These are phyloP conservation scores for Gloeopeniophorella convolvens DNA, from an alignment of 768 basidiomycete genomes.

Conservation along the genomic window DNA sequence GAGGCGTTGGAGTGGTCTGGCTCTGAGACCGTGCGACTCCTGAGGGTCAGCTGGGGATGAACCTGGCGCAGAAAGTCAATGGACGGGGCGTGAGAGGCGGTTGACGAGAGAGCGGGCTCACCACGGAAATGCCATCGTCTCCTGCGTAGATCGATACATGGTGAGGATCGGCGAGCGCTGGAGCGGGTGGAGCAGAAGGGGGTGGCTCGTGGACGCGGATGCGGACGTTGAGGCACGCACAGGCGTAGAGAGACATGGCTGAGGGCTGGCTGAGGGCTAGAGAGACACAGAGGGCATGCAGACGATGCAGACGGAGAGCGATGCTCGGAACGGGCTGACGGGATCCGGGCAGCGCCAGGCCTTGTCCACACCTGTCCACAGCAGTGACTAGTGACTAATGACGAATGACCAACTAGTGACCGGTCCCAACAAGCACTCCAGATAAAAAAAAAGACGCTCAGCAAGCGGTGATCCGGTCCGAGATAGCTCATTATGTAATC, in stretches of 20 bases:
- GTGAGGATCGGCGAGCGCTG: constrained; percentile 28
- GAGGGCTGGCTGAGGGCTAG: constrained; percentile 17
- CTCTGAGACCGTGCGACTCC: constrained; percentile 38
- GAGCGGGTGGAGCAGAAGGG: constrained; percentile 22
- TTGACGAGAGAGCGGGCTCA: constrained; percentile 31
- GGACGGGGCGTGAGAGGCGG: background rate
- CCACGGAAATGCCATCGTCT: constrained; percentile 60
- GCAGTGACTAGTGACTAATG: no score
- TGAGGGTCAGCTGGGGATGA: constrained; percentile 65
- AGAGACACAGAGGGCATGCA: background rate
- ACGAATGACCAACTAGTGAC: no score
- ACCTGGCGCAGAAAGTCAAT: constrained; percentile 32
- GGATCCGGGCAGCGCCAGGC: no score
- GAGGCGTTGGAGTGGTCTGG: constrained; percentile 19
- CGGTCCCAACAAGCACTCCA: no score
- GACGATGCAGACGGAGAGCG: no score
- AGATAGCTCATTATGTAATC: constrained; percentile 29
- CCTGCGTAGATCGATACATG: constrained; percentile 56
- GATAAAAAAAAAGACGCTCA: background rate
- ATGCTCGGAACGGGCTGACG: no score
- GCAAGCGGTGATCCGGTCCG: background rate
- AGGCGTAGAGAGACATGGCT: constrained; percentile 39
- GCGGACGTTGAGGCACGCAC: constrained; percentile 67
- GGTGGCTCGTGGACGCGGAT: constrained; percentile 32
- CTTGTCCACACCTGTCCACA: no score